Evolutionary conservation across 2,329 filamentous ascomycete species (phyloP).

Genomic region (Rutstroemia sp.): DNA sequence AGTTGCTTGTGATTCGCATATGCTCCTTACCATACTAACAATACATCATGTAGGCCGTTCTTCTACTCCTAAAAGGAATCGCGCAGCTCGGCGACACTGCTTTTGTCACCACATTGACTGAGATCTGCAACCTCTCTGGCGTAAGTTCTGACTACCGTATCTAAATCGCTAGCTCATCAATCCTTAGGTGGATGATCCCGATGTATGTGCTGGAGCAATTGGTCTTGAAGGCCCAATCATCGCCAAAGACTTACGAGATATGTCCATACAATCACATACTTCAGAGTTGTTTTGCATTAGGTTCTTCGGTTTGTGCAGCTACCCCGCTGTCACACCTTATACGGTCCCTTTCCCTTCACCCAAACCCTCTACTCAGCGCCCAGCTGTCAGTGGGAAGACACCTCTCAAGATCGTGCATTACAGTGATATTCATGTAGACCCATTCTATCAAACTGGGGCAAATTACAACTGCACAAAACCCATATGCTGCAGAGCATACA

Average conservation of each 20-base stretch:
- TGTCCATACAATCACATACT: slow-evolving; percentile 41
- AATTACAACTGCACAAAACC: slow-evolving; percentile 36
- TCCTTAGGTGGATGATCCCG: slow-evolving; percentile 25
- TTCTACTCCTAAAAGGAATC: slow-evolving; percentile 37
- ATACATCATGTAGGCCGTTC: slow-evolving; percentile 20
- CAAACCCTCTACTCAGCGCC: slow-evolving; percentile 29
- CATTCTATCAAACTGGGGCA: slow-evolving; percentile 32
- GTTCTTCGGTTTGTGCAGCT: slow-evolving; percentile 37
- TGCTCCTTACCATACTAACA: neutral
- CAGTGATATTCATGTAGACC: slow-evolving; percentile 37
- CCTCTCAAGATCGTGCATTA: slow-evolving; percentile 36
- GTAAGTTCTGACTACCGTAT: slow-evolving; percentile 10
- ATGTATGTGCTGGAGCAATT: slow-evolving; percentile 38
- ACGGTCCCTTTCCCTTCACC: slow-evolving; percentile 30
- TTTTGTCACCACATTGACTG: slow-evolving; percentile 33
- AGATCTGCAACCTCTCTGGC: slow-evolving; percentile 27
- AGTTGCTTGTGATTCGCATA: too few species aligned
- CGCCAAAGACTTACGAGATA: slow-evolving; percentile 40
- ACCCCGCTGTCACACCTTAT: slow-evolving; percentile 30
- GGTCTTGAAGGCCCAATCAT: slow-evolving; percentile 46
- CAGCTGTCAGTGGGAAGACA: slow-evolving; percentile 30
- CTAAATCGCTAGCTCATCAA: neutral
- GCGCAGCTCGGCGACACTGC: slow-evolving; percentile 36
- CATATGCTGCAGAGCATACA: slow-evolving; percentile 36
- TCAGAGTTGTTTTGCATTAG: slow-evolving; percentile 45